Base-by-base conservation (phyloP, 108 stramenopile species). In the Stephanodiscus minutulus region DNA sequence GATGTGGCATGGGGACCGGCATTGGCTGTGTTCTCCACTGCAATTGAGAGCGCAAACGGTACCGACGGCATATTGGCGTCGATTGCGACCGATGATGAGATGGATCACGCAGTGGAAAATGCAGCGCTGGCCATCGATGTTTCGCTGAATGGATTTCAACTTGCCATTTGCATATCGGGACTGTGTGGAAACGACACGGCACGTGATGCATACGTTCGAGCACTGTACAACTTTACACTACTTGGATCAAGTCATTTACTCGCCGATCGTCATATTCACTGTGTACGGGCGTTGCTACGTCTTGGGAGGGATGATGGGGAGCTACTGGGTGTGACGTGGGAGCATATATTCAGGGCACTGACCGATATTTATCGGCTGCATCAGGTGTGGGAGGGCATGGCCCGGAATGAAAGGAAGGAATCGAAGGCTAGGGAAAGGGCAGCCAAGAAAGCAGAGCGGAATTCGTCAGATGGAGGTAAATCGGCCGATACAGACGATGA, bases 1-100 rank as follows among this genome's bases (percentile, higher is more conserved):
- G 97, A 97, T 44, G 97, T 98, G 21, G 91, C 96, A 8, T 99
- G 98, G 98, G 97, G 96, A 15, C 96, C 98, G 35, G 88, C 96
- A 57, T 76, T 98, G 28, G 96, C 96, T 5, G 96, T 91, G 7
- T 97, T 99, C 64, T 96, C 96, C 9, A 96, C 95, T 43, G 92
- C 88, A n/a, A 87, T 97, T 83, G 93, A 96, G 72, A 88, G 88
- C 9, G 87, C 88, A 15, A 93, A 95, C 74, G 90, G 87, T 7
- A 88, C 87, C 5, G 75, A 88, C 44, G 90, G 92, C 20, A 78
- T 90, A 22, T 76, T 93, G 18, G 66, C 86, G 17, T 77, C 85
- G 7, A 91, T 89, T 73, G 91, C 91, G 13, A 84, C 89, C 2
- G 93, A 96, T 39, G 90, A 92, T 35, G 94, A 97, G 73, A 79